These are phyloP conservation scores for Fomes fomentarius DNA, from an alignment of 1,284 basidiomycete genomes.

Conservation along the genomic window DNA sequence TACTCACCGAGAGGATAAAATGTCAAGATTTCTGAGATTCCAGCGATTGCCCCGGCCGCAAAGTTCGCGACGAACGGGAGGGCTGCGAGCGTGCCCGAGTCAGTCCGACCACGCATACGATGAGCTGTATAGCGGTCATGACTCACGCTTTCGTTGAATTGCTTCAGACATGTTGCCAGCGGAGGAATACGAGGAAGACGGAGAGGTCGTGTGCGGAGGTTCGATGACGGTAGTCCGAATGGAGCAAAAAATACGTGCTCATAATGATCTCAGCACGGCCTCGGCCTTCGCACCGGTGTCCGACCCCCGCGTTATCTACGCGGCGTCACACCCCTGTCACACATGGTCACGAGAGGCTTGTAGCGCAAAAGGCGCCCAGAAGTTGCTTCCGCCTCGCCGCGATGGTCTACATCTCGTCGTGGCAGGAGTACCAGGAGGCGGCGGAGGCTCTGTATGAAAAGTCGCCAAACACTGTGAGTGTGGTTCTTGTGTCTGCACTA, in stretches of 20 bases:
- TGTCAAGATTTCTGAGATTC: slow-evolving; percentile 83
- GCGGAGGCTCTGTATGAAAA: slow-evolving; percentile 81
- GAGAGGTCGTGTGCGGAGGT: slow-evolving; percentile 11
- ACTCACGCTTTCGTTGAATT: slow-evolving; percentile 23
- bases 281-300: background rate
- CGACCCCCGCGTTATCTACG: background rate
- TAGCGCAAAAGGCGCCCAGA: too few species aligned
- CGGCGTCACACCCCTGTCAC: background rate
- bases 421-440: slow-evolving; percentile 86
- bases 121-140: background rate
- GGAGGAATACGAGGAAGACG: background rate
- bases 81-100: slow-evolving; percentile 20
- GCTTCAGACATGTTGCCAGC: slow-evolving; percentile 18
- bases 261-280: background rate
- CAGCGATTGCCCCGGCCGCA: slow-evolving; percentile 37
- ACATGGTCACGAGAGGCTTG: background rate
- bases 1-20: slow-evolving; percentile 89
- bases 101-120: background rate
- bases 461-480: slow-evolving; percentile 73
- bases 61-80: slow-evolving; percentile 39
- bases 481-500: slow-evolving; percentile 8
- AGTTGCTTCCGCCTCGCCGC: slow-evolving; percentile 30
- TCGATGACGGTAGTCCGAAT: background rate
- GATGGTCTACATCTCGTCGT: slow-evolving; percentile 80
- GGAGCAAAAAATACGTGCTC: slow-evolving; percentile 1